phyloP scores from a whole-genome alignment of 2,329 filamentous ascomycete genomes.

The Epichloe sp. region DNA sequence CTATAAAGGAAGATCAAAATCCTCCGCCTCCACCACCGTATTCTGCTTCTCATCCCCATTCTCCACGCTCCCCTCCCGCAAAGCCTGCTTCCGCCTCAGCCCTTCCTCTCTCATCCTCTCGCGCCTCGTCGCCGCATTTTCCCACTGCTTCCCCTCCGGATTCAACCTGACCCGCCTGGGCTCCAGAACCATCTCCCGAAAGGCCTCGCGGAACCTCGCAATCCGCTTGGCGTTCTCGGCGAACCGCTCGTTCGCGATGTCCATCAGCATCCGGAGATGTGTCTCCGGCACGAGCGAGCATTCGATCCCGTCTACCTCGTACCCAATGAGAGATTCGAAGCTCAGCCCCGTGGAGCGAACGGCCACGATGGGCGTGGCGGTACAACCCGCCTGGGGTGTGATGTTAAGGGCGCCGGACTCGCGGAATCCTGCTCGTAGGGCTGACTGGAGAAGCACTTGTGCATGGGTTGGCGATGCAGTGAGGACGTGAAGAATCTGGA shows the following conservation, averaged over 20 bases:
- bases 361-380: conserved; percentile 59
- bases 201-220: conserved; percentile 43
- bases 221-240: conserved; percentile 55
- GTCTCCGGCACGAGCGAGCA: conserved; percentile 45
- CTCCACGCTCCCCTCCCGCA: conserved; percentile 13
- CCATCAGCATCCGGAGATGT: conserved; percentile 55
- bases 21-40: not conserved
- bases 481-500: conserved; percentile 88
- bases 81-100: conserved; percentile 35
- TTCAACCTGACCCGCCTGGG: conserved; percentile 14
- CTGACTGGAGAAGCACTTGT: conserved; percentile 61
- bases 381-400: conserved; percentile 20
- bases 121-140: conserved; percentile 36
- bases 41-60: conserved; percentile 5
- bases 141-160: conserved; percentile 35
- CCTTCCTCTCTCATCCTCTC: conserved; percentile 47
- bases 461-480: conserved; percentile 63
- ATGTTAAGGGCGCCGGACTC: conserved; percentile 76
- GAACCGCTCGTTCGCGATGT: conserved; percentile 64
- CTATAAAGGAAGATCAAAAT: not conserved
- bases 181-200: conserved; percentile 23
- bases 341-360: conserved; percentile 72
- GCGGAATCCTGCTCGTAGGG: conserved; percentile 71
- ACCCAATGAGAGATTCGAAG: conserved; percentile 69
- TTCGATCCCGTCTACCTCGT: conserved; percentile 25